Percentiles rank a stretch among this genome's conserved stretches.
These are phyloP conservation scores for Rutstroemia sp. DNA, from an alignment of 2,329 filamentous ascomycete species.

Conservation along the genomic window DNA sequence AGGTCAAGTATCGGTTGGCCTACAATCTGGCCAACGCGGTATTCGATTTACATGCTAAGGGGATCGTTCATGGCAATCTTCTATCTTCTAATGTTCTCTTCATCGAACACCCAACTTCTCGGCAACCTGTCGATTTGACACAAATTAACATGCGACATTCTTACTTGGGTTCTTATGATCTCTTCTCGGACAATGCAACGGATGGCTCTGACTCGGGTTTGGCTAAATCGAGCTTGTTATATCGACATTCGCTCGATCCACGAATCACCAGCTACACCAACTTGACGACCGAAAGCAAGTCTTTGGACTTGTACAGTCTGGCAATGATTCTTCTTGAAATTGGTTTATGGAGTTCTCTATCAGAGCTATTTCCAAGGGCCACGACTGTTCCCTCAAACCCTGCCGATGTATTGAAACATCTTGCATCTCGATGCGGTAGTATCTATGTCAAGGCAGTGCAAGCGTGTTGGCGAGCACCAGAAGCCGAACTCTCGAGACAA, in stretches of 20 bases:
- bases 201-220: slow-evolving; percentile 17
- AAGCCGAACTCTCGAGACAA: slow-evolving; percentile 47
- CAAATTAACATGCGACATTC: slow-evolving; percentile 58
- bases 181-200: slow-evolving; percentile 48
- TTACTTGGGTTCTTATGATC: slow-evolving; percentile 65
- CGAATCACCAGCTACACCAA: slow-evolving; percentile 42
- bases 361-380: slow-evolving; percentile 24
- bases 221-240: slow-evolving; percentile 26
- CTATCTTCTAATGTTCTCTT: slow-evolving; percentile 62
- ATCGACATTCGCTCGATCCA: slow-evolving; percentile 61
- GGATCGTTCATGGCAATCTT: slow-evolving; percentile 65
- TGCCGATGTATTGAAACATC: slow-evolving; percentile 21
- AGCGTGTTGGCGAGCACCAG: slow-evolving; percentile 63
- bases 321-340: slow-evolving; percentile 68
- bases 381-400: slow-evolving; percentile 23
- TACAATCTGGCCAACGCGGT: slow-evolving; percentile 66
- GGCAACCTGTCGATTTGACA: slow-evolving; percentile 18
- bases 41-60: slow-evolving; percentile 63
- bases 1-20: slow-evolving; percentile 70
- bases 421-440: slow-evolving; percentile 54
- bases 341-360: slow-evolving; percentile 64
- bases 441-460: slow-evolving; percentile 70
- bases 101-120: slow-evolving; percentile 32
- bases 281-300: slow-evolving; percentile 47
- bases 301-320: slow-evolving; percentile 64